A percentile compares a stretch with the other conserved stretches of the same genome.
These are phyloP conservation scores for Stylosanthes scabra DNA, from an alignment of 331 rosid species.

Conservation along the genomic window DNA sequence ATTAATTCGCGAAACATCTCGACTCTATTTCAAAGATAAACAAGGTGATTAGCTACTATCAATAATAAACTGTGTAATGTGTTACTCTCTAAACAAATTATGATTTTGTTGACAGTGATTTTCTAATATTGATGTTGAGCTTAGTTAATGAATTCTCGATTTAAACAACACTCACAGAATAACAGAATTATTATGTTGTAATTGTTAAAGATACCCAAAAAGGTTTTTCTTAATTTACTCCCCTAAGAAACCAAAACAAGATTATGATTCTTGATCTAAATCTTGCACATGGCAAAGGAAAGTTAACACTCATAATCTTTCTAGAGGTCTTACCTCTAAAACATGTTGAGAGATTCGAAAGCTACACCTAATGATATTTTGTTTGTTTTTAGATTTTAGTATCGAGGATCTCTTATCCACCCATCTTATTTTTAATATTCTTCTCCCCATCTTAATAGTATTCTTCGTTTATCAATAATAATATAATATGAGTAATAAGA, in stretches of 20 bases:
- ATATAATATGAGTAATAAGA: no score
- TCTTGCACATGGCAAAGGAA: constrained; percentile 5
- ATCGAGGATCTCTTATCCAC: no score
- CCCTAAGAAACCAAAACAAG: constrained; percentile 26
- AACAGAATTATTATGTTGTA: constrained; percentile 10
- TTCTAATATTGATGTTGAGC: background rate
- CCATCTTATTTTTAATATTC: no score
- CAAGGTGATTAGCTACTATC: constrained; percentile 33
- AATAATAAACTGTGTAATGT: background rate
- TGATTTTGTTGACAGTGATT: background rate
- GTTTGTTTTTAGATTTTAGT: no score
- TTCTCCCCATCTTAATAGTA: no score
- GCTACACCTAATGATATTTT: no score
- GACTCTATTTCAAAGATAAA: constrained; percentile 65
- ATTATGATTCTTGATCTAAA: constrained; percentile 13
- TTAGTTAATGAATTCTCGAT: constrained; percentile 12
- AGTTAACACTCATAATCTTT: background rate
- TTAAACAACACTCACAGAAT: constrained; percentile 24
- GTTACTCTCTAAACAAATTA: constrained; percentile 11
- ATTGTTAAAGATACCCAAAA: constrained; percentile 12
- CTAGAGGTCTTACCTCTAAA: no score
- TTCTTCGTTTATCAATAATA: no score
- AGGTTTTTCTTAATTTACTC: constrained; percentile 4
- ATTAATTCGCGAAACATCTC: constrained; percentile 96
- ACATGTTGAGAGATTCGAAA: no score